Base-by-base conservation (phyloP, 805 yeast species). In the Hanseniaspora occidentalis region DNA sequence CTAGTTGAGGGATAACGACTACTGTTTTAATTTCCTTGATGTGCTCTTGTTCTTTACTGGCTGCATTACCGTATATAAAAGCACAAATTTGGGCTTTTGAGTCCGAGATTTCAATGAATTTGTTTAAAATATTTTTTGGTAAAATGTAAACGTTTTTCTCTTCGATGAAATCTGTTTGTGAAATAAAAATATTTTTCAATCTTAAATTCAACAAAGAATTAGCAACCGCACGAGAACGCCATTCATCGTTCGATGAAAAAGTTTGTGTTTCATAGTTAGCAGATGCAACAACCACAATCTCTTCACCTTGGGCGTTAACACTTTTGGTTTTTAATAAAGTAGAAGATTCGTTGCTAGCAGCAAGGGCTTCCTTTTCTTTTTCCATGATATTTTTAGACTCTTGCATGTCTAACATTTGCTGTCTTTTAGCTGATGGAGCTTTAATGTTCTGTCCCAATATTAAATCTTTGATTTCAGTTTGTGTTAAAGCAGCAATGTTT, bases 241-340 rank as follows among this genome's bases (percentile, higher is more conserved):
- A 92, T 53, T 86, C 95, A 26, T 86, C 77, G 56, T 76, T 79
- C 1, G 96, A 84, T 36, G 79, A 69, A 56, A 92, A 92, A 13
- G 79, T 63, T 62, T 77, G 79, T 51, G 84, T 92, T 56, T 86
- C 98, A 54, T 83, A 88, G 46, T 76, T 76, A 14, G 88, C 77
- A 0, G 97, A 86, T 0, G 97, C 86, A 23, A 89, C 95, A 0
- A 95, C 89, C 33, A 83, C 80, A 51, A 92, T 89, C 51, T 88
- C 94, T 54, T 92, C 98, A 25, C 99, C 99, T 53, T 88, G 96
- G 2, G 84, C 95, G 54, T 85, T 92, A 20, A 78, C 77, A 0
- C 94, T 82, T 42, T 78, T 80, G 0, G 94, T 77, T 50, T 84
- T 86, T 49, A 79, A 70, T 0, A 94, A 92, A 1, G 86, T 74